Base-by-base conservation (phyloP, 208 protist species). In the Trypanosoma melophagium region DNA sequence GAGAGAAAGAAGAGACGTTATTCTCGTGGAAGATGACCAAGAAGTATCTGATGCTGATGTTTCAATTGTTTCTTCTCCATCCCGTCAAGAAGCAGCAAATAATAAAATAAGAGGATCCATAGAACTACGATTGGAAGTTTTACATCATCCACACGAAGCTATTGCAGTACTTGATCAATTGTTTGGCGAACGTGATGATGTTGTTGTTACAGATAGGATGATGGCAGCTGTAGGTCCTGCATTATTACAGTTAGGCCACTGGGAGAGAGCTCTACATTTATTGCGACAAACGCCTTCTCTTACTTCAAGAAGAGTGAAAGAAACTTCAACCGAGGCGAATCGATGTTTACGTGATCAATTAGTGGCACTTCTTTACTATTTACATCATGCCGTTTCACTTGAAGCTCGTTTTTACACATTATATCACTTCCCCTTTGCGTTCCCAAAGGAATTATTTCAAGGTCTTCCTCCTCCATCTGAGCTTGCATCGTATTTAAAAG, bases 141-240 rank as follows among this genome's bases (percentile, higher is more conserved):
- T 84, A 58, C 41, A 62, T 55, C 70, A 76, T 49, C 83, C 85
- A 1, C 47, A 74, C 14, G 75, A 68, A 10, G 80, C 80, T 13
- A 76, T 92, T 12, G 60, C 61, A 5, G 57, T 95, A 10, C 60
- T 93, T 17, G 76, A 95, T 54, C 69, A 76, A 19, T 61, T 95
- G 14, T 65, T 95, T 19, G 55, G 51, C 44, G 38, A 71, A 35
- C 77, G 90, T n/a, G 87, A 95, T 58, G 90, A 95, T 71, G 76
- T 85, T 69, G 13, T 67, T 5, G 55, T 93, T 4, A 93, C 87
- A 1, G 85, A 93, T 54, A 68, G 74, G 13, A 78, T 95, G 31
- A 74, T 89, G 76, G 71, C 64, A 7, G 64, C 66, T 19, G 83
- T 88, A 0, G 83, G 59, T 17, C 76, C 85, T 9, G 80, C 90